These are phyloP conservation scores for Fusarium sp. DNA, from an alignment of 2,329 filamentous ascomycete genomes.

Conservation along the genomic window DNA sequence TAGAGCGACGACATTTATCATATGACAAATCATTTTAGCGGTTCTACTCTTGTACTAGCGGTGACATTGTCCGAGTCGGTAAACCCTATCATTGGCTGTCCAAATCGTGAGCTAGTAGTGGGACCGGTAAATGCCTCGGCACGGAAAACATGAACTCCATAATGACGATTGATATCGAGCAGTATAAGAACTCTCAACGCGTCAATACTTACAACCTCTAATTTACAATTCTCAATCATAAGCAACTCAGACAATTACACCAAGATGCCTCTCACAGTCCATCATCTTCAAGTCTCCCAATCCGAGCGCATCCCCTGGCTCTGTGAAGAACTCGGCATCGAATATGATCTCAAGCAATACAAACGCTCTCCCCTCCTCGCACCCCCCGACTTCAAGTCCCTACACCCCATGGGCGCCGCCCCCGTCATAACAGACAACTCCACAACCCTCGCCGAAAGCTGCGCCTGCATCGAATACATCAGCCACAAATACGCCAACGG, in stretches of 20 bases:
- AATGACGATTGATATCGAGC: neutral
- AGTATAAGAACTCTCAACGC: conserved; percentile 9
- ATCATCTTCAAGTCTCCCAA: conserved; percentile 69
- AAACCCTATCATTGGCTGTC: conserved; percentile 9
- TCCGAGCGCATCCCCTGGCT: conserved; percentile 74
- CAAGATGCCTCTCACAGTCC: conserved; percentile 54
- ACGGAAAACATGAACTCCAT: conserved; percentile 3
- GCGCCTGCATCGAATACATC: conserved; percentile 72
- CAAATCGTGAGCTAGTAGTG: neutral
- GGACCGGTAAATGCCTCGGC: conserved; percentile 29
- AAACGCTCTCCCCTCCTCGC: conserved; percentile 33
- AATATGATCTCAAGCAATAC: conserved; percentile 55
- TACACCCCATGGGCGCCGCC: conserved; percentile 64
- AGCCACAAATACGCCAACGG: conserved; percentile 64
- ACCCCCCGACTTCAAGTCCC: conserved; percentile 38
- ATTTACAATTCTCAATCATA: neutral
- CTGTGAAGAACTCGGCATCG: conserved; percentile 70
- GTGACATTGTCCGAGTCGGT: conserved; percentile 6
- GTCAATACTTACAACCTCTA: neutral
- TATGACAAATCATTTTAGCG: conserved; percentile 2
- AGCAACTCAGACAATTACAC: too few relatives aligned
- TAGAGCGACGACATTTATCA: neutral
- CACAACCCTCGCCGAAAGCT: conserved; percentile 67
- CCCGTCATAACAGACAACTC: conserved; percentile 70
- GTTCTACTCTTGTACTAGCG: neutral